Base-by-base conservation (phyloP, 192 early-diverging fungal genomes). In the Borealophlyctis nickersoniae region DNA sequence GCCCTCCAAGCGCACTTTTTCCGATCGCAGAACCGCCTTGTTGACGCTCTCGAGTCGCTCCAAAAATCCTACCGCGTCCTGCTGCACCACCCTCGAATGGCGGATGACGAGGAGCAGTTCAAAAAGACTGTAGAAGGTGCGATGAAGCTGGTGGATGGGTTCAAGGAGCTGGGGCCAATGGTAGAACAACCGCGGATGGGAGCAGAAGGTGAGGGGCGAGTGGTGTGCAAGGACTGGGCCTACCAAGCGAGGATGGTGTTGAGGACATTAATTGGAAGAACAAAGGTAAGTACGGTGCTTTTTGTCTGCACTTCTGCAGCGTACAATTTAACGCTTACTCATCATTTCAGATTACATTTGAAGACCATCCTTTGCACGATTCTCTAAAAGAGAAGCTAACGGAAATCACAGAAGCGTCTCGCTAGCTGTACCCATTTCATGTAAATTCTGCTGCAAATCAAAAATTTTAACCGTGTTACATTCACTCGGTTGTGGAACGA, bases 191-290 rank as follows among this genome's bases (percentile, higher is more conserved):
- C 51, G 39, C 69, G 62, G 53, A 63, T 78, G 50, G 72, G 53
- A 5, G 3, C 48, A 4, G 34, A 23, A 14, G 56, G 13, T n/a
- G 55, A 65, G 29, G 49, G 26, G 16, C 65, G 56, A 35, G n/a
- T 65, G 19, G 91, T 95, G 26, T 92, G 91, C 62, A 81, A 84
- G 27, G 94, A 98, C 70, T 98, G 94, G 94, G 76, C 73, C 56
- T 93, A 93, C 63, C 92, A 96, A 67, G 79, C 90, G 9, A 87
- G 85, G 65, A 87, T 85, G 76, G 74, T 91, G 34, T 69, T 98
- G 64, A 90, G 89, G 55, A 86, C 90, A 26, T 74, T 97, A 58
- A 85, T 96, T 62, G 89, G 91, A 33, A 86, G 88, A 53, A 87
- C 89, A 16, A 91, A 90, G 75, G 82, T 67, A 62, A 36, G 2